Base-by-base conservation (phyloP, 2,329 filamentous ascomycete genomes). In the Sarocladium oryzae region DNA sequence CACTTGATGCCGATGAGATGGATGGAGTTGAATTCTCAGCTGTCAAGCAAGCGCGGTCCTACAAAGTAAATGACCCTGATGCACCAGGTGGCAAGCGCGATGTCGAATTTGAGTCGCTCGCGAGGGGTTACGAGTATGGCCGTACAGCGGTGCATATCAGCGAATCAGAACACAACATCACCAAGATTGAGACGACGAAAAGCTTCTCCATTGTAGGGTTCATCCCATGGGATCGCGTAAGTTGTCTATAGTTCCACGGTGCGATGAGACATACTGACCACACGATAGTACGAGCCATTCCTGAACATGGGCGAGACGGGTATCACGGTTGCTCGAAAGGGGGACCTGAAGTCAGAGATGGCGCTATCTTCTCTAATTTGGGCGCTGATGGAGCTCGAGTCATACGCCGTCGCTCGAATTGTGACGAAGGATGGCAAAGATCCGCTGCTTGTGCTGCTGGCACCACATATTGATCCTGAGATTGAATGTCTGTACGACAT, bases 71-170 rank as follows among this genome's bases (percentile, higher is more conserved):
- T 33, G 88, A 96, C 55, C 78, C 85, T 4, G 73, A 79, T 35
- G 84, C 83, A 1, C 83, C 86, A 0, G 89, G 88, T 15, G 87
- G 88, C 11, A 95, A 92, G 69, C 78, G 77, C 51, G 89, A 96
- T 50, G 84, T 99, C 23, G 82, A 87, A 24, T 82, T 83, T 53
- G 90, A 95, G 13, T 81, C 89, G 15, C 76, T 99, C 33, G 89
- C 89, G n/a, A 95, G 90, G 65, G 93, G 93, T 0, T 99, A 92
- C 61, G 85, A 89, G 61, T 99, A 99, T 64, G 93, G 93, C 41
- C 81, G 90, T 52, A 96, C 92, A 1, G 89, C 88, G 2, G 92
- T 99, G 1, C 85, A 87, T 57, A 96, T 99, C 58, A 88, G 82
- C 57, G 85, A 91, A 58, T 86, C 86, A 1, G 92, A 99, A 60